Percentiles rank a stretch among this genome's conserved stretches.
Conservation (phyloP, 73 alveolate species). For the Tetrahymena malaccensis region DNA sequence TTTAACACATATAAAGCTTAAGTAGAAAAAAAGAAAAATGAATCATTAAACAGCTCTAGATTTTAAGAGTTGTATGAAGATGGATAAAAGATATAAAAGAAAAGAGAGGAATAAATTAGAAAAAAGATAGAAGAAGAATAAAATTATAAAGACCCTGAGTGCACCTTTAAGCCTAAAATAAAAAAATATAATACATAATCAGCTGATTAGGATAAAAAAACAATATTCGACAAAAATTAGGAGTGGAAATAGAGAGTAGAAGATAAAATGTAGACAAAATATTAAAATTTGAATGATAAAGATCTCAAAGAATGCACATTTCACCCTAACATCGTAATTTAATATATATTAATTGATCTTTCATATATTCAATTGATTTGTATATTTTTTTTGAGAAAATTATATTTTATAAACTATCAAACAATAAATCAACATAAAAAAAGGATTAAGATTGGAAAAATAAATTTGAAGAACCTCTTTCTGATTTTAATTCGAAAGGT, state of each 20-base stretch:
- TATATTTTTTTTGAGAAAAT: neutral
- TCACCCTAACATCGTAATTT: neutral
- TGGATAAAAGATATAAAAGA: neutral
- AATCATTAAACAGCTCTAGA: neutral
- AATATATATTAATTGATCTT: neutral
- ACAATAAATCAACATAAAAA: neutral
- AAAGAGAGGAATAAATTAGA: neutral
- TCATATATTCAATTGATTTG: too few species aligned
- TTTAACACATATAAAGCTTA: neutral
- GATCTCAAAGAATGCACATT: neutral
- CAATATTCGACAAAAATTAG: neutral
- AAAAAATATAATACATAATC: neutral
- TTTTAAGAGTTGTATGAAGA: neutral
- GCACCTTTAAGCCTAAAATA: neutral
- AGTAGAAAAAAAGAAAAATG: neutral
- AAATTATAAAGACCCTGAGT: neutral
- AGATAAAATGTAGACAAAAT: neutral
- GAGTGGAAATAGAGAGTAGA: neutral
- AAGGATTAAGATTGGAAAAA: neutral
- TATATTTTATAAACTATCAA: neutral
- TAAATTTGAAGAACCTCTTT: neutral
- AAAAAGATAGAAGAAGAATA: neutral
- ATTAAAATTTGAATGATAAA: neutral
- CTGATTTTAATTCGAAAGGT: neutral
- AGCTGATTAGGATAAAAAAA: neutral